phyloP scores from a whole-genome alignment of 1,284 basidiomycete species.

The Trametes versicolor region DNA sequence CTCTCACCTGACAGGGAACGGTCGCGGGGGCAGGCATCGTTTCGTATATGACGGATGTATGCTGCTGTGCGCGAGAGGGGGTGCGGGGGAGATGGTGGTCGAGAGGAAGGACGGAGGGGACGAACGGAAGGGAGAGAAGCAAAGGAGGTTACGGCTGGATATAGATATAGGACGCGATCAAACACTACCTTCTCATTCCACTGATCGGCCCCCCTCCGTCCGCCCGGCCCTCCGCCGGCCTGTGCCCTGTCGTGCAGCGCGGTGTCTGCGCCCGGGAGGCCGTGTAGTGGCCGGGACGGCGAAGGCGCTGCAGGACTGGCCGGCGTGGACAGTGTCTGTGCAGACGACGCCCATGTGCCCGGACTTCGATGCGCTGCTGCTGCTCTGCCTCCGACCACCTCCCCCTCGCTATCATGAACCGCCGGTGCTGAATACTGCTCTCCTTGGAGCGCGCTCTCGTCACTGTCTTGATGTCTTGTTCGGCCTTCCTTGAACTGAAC shows the following conservation, averaged over 20 bases:
- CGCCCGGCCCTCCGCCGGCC: conserved; percentile 18
- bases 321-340: conserved; percentile 8
- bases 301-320: conserved; percentile 4
- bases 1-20: conserved; percentile 70
- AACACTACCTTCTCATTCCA: conserved; percentile 24
- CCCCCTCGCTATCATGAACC: neutral
- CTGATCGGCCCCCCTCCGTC: conserved; percentile 19
- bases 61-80: conserved; percentile 10
- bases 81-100: conserved; percentile 11
- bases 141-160: conserved; percentile 27
- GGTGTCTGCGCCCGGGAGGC: conserved; percentile 7
- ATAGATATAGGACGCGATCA: conserved; percentile 28
- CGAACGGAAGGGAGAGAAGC: conserved; percentile 11
- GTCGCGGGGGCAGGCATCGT: conserved; percentile 48
- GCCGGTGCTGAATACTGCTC: neutral
- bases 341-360: conserved; percentile 10
- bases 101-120: conserved; percentile 13
- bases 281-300: conserved; percentile 12
- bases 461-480: conserved; percentile 9
- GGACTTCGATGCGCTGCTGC: conserved; percentile 1
- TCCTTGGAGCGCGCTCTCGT: neutral
- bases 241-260: neutral
- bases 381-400: neutral
- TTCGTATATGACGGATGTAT: conserved; percentile 2
- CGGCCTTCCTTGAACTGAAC: neutral